Evolutionary conservation across 257 asterid species (phyloP), one percentile per base, ranked within the genome.

Genomic region (Ophiorrhiza pumila): DNA sequence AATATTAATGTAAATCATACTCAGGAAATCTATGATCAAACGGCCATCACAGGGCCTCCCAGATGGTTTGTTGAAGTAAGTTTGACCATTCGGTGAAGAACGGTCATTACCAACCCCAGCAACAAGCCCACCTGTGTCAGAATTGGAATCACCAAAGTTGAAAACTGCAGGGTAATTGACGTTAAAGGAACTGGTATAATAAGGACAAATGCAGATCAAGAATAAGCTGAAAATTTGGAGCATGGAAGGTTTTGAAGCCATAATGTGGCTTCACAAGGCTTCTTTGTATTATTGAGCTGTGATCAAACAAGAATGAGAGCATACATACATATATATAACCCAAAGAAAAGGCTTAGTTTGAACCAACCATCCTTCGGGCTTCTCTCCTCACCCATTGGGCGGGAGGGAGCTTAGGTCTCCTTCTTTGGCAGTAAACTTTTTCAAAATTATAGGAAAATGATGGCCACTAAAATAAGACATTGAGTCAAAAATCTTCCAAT

Each of bases 61-160:
- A 0, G 97, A 84, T 13, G 98, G 95, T 79, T 85, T 84, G 81
- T 90, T 77, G 89, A 95, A 95, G 75, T 87, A 88, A 53, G 81
- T 83, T 83, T 88, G 92, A 2, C 99, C 99, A 57, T 92, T 83
- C 1, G 99, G 99, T 4, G 87, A 90, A 55, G 87, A 87, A n/a
- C 92, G 92, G 55, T 39, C 56, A 0, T 82, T 91, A 5, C 81
- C 95, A 23, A 89, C 63, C 8, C 91, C 97, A 3, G 97, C 92
- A 25, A 95, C 87, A 18, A 92, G 89, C 63, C 83, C 81, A 14
- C 98, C 97, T 0, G 99, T 95, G 82, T 95, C 98, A 14, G 99
- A 95, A 78, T 95, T 95, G 9, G 98, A 95, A 83, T 95, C 99
- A 0, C 99, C 99, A n/a, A 95, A 95, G 80, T 95, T 95, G 92